Evolutionary conservation across 352 stramenopile genomes (phyloP), one percentile per base, ranked within the genome.

Genomic region (Pythium diclinum): DNA sequence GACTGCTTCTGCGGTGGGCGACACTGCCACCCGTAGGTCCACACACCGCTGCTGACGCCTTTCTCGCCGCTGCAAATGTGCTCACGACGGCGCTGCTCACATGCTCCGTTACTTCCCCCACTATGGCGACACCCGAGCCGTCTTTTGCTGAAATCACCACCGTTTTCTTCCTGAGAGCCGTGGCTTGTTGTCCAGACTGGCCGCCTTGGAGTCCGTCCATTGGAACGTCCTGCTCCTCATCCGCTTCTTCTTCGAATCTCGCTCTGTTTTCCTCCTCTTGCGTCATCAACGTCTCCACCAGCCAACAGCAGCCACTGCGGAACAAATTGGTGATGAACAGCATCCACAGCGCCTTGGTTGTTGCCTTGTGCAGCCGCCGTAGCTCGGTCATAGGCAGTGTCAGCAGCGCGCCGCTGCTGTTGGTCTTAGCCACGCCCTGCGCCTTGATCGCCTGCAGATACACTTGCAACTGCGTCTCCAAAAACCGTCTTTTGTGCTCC

Each of bases 271-370:
- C 54, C 6, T 36, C 16, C 21, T 69, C 32, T 32, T 44, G 6
- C 17, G 21, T 55, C 1, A 44, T 16, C 14, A 69, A 34, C 44
- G 88, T 87, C 38, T 91, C 82, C 1, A 59, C 77, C 0, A 91
- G 66, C 78, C 78, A 91, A 56, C 73, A 91, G 60, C 73, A 88
- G 46, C 78, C 87, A 0, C 59, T 76, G 1, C 82, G 78, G 16
- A 91, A 77, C 16, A 88, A 58, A 58, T 88, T 88, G 14, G 61
- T 54, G n/a, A 89, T 34, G 9, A 91, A 80, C 13, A 91, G 69
- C 2, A 53, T 47, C n/a, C 79, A 75, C 34, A 91, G 40, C n/a
- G 77, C 71, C 1, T 25, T 28, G 0, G 67, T 70, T 4, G 78
- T 25, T 74, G 55, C 33, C 72, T 81, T 60, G 56, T 88, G 74